phyloP scores from a whole-genome alignment of 192 early-diverging fungal genomes.

The Obelidium mucronatum region DNA sequence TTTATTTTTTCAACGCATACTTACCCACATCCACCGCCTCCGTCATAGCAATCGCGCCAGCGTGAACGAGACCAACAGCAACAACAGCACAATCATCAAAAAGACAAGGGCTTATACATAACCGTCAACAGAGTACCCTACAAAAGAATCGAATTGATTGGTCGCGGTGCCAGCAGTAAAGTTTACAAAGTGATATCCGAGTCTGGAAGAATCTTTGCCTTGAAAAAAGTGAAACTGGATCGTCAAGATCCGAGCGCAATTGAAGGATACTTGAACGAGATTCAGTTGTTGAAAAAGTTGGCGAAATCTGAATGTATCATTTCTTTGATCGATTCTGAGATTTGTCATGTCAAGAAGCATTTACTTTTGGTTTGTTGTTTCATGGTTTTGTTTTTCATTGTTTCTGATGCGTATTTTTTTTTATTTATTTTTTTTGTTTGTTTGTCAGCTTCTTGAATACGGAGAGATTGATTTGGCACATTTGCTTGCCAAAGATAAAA shows the following conservation, averaged over 20 bases:
- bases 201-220: constrained; percentile 69
- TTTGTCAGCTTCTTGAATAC: constrained; percentile 75
- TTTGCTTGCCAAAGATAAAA: constrained; percentile 47
- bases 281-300: constrained; percentile 74
- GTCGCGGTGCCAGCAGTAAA: constrained; percentile 87
- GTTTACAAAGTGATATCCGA: constrained; percentile 85
- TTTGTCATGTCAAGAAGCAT: constrained; percentile 64
- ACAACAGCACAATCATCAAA: no score
- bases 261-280: constrained; percentile 86
- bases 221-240: constrained; percentile 83
- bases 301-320: constrained; percentile 77
- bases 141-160: constrained; percentile 60
- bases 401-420: not conserved
- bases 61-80: no score
- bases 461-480: constrained; percentile 88
- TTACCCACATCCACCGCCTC: no score
- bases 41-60: no score
- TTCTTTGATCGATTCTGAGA: constrained; percentile 77
- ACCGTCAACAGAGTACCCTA: constrained; percentile 50
- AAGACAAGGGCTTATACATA: not conserved
- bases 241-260: constrained; percentile 69
- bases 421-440: not conserved
- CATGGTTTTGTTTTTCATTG: not conserved
- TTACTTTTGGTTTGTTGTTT: constrained; percentile 70
- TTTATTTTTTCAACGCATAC: no score